Evolutionary conservation across 495 filamentous ascomycete species (phyloP), one percentile per base, ranked within the genome.

Genomic region (Penicillium coffeae): DNA sequence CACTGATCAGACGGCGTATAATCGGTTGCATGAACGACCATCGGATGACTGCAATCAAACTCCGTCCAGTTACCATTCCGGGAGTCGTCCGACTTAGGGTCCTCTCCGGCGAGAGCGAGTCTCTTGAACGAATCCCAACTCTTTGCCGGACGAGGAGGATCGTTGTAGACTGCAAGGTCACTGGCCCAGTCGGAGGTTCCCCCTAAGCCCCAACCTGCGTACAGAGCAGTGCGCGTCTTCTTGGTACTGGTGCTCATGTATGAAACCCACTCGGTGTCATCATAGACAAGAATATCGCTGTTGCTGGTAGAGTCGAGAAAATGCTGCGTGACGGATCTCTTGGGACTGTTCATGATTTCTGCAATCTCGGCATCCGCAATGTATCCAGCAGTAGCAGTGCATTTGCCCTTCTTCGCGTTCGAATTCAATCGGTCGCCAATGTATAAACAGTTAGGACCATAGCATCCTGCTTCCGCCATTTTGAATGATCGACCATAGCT

Each of bases 131-230:
- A n/a, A n/a, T n/a, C n/a, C n/a, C n/a, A n/a, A n/a, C n/a, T n/a
- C n/a, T n/a, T n/a, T n/a, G n/a, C n/a, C n/a, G n/a, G n/a, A n/a
- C n/a, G n/a, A n/a, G n/a, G n/a, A n/a, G n/a, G n/a, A n/a, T n/a
- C n/a, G n/a, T n/a, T n/a, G n/a, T n/a, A n/a, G n/a, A n/a, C n/a
- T n/a, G n/a, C n/a, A n/a, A 76, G 46, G 41, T 74, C 70, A 38
- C 55, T 52, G 22, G 73, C 73, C 72, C 72, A 77, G 36, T 75
- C 68, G 7, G 22, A 54, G 3, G 56, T 69, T 8, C 73, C 73
- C 3, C 25, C 54, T 21, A 76, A 62, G 19, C 64, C 60, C 18
- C 50, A 35, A 1, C 4, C n/a, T 38, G 52, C 25, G 42, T 72
- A 77, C 3, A 50, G 22, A 0, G 32, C 19, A 1, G 38, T 30